Conservation (phyloP, 257 asterid genomes). For the Nicotiana undulata region DNA sequence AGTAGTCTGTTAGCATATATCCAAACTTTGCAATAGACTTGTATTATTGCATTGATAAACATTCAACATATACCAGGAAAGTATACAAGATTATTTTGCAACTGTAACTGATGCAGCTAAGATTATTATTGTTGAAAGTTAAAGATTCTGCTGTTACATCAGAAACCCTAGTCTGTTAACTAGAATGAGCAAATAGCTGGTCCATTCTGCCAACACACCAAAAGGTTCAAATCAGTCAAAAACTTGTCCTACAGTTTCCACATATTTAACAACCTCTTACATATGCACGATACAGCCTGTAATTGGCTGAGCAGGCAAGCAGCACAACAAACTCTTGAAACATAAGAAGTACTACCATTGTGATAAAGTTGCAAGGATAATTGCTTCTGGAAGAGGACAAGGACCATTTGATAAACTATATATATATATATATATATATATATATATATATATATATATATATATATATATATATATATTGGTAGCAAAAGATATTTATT, state of each 20-base stretch:
- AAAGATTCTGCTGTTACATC: background rate
- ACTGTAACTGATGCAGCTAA: background rate
- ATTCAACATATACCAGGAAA: background rate
- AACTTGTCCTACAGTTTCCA: background rate
- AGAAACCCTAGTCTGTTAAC: background rate
- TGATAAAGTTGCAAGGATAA: background rate
- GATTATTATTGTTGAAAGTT: background rate
- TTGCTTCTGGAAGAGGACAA: background rate
- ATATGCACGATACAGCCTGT: background rate
- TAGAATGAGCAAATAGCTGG: background rate
- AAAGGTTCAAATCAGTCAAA: background rate
- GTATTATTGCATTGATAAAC: background rate
- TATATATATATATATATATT: no score
- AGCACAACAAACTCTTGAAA: background rate
- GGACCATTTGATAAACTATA: background rate
- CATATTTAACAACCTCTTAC: background rate
- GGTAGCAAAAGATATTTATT: no score
- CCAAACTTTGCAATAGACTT: background rate
- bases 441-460: no score
- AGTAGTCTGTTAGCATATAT: background rate
- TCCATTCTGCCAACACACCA: background rate
- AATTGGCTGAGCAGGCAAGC: background rate
- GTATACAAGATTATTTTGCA: background rate
- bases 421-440: no score
- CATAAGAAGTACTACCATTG: background rate